Conservation (phyloP, 2,329 filamentous ascomycete species). For the Claviceps paspali region DNA sequence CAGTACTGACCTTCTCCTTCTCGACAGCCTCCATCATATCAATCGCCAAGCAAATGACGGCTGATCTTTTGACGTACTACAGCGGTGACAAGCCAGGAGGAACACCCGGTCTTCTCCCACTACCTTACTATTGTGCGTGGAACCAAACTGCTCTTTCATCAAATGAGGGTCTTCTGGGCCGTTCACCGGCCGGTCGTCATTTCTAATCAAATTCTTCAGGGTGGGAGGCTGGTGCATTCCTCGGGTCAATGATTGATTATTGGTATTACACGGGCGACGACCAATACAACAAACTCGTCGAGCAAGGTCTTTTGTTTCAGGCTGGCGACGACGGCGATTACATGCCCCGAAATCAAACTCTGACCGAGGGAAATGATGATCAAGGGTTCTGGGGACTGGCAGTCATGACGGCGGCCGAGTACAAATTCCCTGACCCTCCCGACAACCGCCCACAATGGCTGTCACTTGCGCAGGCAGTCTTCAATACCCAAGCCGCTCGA, state of each 20-base stretch:
- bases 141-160: no score
- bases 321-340: constrained; percentile 58
- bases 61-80: constrained; percentile 31
- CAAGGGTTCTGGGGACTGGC: constrained; percentile 62
- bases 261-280: constrained; percentile 70
- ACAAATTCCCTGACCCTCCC: constrained; percentile 45
- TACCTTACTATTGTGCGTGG: constrained; percentile 39
- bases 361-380: constrained; percentile 58
- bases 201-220: constrained; percentile 19
- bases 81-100: constrained; percentile 33
- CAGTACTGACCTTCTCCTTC: background rate
- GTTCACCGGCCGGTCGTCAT: background rate
- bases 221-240: constrained; percentile 64
- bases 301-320: constrained; percentile 58
- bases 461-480: constrained; percentile 61
- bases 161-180: no score
- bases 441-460: constrained; percentile 49
- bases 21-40: constrained; percentile 32
- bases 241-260: constrained; percentile 61
- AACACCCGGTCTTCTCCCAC: constrained; percentile 34
- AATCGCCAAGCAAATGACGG: constrained; percentile 33
- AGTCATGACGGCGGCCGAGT: constrained; percentile 55
- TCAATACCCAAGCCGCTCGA: constrained; percentile 60
- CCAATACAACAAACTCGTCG: constrained; percentile 53
- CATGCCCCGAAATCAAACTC: constrained; percentile 60